These are phyloP conservation scores for Blastobotrys aristatus DNA, from an alignment of 1,139 yeast species.

Conservation along the genomic window DNA sequence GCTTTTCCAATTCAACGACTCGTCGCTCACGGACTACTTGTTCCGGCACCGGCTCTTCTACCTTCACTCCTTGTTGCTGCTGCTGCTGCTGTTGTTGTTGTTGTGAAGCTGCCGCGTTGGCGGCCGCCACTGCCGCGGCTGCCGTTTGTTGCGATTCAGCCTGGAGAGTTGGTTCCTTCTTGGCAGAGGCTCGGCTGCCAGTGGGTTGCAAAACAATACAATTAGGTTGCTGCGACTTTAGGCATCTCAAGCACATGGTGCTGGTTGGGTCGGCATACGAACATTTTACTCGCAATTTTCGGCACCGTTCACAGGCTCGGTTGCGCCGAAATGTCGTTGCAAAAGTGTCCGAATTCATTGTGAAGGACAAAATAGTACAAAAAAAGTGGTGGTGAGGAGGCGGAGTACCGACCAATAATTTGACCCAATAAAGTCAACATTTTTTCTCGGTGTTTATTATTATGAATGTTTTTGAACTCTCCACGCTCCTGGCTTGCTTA, in stretches of 20 bases:
- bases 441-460: background rate
- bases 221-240: constrained; percentile 37
- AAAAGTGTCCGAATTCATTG: constrained; percentile 5
- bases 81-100: background rate
- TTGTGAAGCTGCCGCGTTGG: background rate
- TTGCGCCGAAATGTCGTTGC: constrained; percentile 39
- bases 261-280: constrained; percentile 46
- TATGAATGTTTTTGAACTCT: no score
- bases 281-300: constrained; percentile 51
- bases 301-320: constrained; percentile 56
- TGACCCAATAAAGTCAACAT: background rate
- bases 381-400: background rate
- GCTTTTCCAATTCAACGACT: constrained; percentile 10
- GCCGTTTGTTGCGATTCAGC: no score
- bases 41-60: background rate
- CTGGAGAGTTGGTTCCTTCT: no score
- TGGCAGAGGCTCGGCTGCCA: background rate
- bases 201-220: constrained; percentile 37
- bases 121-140: background rate
- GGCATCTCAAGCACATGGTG: constrained; percentile 46
- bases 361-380: background rate
- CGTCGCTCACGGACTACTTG: constrained; percentile 1
- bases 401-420: constrained; percentile 7
- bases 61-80: background rate
- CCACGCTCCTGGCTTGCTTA: no score